Evolutionary conservation across 345 rosid genomes (phyloP).

Genomic region (Eucalyptus rudis): DNA sequence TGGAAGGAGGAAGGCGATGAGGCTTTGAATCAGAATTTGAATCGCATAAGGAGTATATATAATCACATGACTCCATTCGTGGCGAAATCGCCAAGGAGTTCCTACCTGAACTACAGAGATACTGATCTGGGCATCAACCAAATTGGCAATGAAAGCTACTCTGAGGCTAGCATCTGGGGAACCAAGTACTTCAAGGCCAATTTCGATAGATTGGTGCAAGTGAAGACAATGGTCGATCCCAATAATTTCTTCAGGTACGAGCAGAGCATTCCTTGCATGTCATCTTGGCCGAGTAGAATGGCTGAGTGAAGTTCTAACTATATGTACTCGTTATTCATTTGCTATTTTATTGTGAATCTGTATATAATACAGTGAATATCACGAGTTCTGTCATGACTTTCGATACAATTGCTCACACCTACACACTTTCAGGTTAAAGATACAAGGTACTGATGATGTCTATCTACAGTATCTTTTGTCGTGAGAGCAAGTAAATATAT

Average conservation of each 20-base stretch:
- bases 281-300: neutral
- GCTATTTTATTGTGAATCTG: neutral
- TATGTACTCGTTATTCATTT: neutral
- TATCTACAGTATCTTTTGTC: neutral
- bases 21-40: neutral
- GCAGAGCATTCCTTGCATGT: neutral
- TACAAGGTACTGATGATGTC: neutral
- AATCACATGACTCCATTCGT: constrained; percentile 32
- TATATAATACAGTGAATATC: neutral
- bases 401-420: no score
- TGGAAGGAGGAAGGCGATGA: constrained; percentile 12
- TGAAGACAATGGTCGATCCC: neutral
- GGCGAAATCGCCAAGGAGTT: constrained; percentile 48
- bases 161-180: neutral
- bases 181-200: neutral
- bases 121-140: constrained; percentile 39
- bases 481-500: neutral
- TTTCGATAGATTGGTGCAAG: neutral
- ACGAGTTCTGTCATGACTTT: no score
- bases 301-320: neutral
- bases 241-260: neutral
- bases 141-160: constrained; percentile 11
- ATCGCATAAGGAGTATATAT: constrained; percentile 5
- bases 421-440: neutral
- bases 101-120: constrained; percentile 55